Conservation (phyloP, 768 basidiomycete species). For the Panaeolus cyanescens region DNA sequence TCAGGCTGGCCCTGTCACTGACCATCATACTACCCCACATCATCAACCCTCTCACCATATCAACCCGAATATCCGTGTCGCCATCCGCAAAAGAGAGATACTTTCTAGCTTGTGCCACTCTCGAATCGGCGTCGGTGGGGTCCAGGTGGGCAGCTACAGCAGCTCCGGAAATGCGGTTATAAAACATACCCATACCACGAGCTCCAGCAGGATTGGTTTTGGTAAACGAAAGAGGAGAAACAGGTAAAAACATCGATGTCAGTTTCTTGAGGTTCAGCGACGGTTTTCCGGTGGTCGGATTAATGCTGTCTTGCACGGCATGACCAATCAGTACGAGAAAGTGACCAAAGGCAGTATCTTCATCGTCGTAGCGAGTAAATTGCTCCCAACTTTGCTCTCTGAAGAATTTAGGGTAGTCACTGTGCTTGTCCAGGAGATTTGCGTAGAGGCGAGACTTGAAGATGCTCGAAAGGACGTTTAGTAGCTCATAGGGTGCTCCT, state of each 20-base stretch:
- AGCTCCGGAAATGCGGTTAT: conserved; percentile 79
- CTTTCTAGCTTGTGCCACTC: conserved; percentile 63
- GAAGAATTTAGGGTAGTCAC: conserved; percentile 77
- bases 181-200: conserved; percentile 70
- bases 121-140: conserved; percentile 43
- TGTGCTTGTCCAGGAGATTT: conserved; percentile 60
- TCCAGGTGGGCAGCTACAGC: conserved; percentile 73
- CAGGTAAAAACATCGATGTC: conserved; percentile 69
- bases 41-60: conserved; percentile 76
- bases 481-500: conserved; percentile 46
- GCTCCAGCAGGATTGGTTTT: conserved; percentile 48
- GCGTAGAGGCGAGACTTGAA: conserved; percentile 79
- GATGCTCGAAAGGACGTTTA: conserved; percentile 67
- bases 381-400: conserved; percentile 52
- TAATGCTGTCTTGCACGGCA: conserved; percentile 38
- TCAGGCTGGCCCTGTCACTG: conserved; percentile 50
- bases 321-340: conserved; percentile 84
- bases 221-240: conserved; percentile 68
- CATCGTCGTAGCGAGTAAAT: conserved; percentile 47
- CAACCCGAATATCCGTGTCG: conserved; percentile 62
- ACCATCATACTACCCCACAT: conserved; percentile 66
- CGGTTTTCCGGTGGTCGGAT: conserved; percentile 29
- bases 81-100: conserved; percentile 72
- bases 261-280: conserved; percentile 62
- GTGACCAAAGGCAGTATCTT: conserved; percentile 75